A percentile compares a stretch with the other conserved stretches of the same genome.
Evolutionary conservation across 441 rosid species (phyloP).

Genomic region (Erysimum cheiri): DNA sequence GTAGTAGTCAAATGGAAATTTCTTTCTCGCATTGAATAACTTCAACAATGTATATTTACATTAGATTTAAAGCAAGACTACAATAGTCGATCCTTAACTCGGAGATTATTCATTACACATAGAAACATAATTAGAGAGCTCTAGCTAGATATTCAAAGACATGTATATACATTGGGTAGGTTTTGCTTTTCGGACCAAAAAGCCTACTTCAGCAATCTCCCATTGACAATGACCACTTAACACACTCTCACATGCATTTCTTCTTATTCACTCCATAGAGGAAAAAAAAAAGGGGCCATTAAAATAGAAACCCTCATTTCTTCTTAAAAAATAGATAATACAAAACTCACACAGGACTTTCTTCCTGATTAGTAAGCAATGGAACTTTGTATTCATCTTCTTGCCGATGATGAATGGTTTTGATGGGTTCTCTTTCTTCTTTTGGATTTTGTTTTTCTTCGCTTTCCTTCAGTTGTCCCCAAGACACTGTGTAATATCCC

Average conservation of each 20-base stretch:
- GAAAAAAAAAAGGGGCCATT: constrained; percentile 24
- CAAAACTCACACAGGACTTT: constrained; percentile 42
- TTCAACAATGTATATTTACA: not conserved
- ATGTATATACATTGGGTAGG: constrained; percentile 32
- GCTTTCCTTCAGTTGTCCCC: constrained; percentile 67
- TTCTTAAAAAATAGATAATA: constrained; percentile 12
- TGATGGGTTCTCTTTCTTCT: constrained; percentile 31
- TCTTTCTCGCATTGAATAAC: not conserved
- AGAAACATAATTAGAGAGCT: constrained; percentile 20
- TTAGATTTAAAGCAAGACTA: not conserved
- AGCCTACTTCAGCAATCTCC: constrained; percentile 44
- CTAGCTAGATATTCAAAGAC: constrained; percentile 19
- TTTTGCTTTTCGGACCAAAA: constrained; percentile 48
- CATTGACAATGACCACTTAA: constrained; percentile 27
- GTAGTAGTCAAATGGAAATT: not conserved
- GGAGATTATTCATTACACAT: constrained; percentile 11
- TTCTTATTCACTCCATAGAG: constrained; percentile 28
- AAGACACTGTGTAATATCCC: constrained; percentile 64
- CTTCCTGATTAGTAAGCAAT: constrained; percentile 58
- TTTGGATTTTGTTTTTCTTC: constrained; percentile 42
- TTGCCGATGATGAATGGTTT: constrained; percentile 36
- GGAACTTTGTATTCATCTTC: constrained; percentile 52
- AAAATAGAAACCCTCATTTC: constrained; percentile 32
- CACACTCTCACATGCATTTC: constrained; percentile 31
- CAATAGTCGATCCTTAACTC: not conserved